Evolutionary conservation across 2,329 filamentous ascomycete species (phyloP), one percentile per base, ranked within the genome.

Genomic region (Geosmithia flava): DNA sequence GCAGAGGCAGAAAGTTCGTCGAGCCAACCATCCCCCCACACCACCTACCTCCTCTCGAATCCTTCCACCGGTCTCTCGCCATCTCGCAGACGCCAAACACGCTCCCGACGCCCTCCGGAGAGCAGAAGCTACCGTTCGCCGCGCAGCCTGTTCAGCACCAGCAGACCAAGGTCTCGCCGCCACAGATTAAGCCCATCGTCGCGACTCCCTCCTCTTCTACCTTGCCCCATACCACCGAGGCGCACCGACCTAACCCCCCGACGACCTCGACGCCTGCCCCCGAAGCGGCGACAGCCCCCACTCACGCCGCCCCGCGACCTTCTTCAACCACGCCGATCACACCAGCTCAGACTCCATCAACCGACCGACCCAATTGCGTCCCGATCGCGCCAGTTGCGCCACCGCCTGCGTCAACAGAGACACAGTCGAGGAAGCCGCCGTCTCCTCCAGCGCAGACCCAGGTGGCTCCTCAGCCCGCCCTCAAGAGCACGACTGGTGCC

Each of bases 11-110:
- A 53, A 66, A 63, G 50, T 64, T 81, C 41, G 71, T 74, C 55
- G 75, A 78, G 58, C 63, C 65, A 46, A 72, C 67, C 56, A 72
- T 80, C 50, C 77, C 78, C 46, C 52, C 66, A 48, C 69, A 71
- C 52, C 70, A 68, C 49, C 62, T 64, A 53, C 61, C 68, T 46
- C 65, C 69, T 49, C 67, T 72, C 37, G 68, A 74, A 50, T 59
- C 59, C 16, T 54, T 71, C 30, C 68, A 67, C 53, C 64, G 64
- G 48, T 63, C 64, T 8, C 54, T 69, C 8, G 59, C 33, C 13
- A 11, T 20, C 13, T 23, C 47, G 7, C 10, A 37, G 11, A 37
- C 11, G 3, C 15, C 33, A 3, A 33, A 10, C 23, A 44, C 17
- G 16, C 16, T 48, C 40, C 41, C 23, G 7, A 20, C 27, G 17